Base-by-base conservation (phyloP, 1,284 basidiomycete species). In the Hymenochaete sp. region DNA sequence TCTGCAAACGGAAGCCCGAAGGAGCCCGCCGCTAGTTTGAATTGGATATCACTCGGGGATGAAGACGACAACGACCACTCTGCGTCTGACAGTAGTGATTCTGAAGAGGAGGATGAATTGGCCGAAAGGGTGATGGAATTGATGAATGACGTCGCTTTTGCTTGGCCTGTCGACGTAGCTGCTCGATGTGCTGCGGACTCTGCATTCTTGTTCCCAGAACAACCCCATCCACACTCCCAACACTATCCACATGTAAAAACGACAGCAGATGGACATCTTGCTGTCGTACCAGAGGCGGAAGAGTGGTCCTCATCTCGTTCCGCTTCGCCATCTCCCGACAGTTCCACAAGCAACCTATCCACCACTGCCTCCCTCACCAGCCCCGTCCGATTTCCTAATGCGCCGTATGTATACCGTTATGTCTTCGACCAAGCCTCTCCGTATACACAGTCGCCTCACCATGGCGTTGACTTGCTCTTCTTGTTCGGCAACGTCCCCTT, bases 361-460 rank as follows among this genome's bases (percentile, higher is more conserved):
- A 18, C 38, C 9, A n/a, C 36, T 21, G 13, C 14, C 14, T 5
- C 14, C 8, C 5, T 19, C 13, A n/a, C 36, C 25, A n/a, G 21
- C 14, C 5, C 14, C 8, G 5, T 19, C 13, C 36, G 45, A 16
- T 39, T 28, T 18, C 6, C 41, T 10, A 47, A 51, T 27, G 45
- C 49, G 4, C 49, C 49, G 3, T 44, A 71, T 16, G 79, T 84
- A 2, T 86, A 77, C 75, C 70, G 83, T 44, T 86, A 82, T 56
- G 74, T 83, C 19, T 86, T 86, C 55, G 82, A 86, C 61, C 83
- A 86, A 61, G 83, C 84, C 53, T 73, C 78, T 2, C 79, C 81
- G 2, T 66, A 70, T 31, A 68, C 73, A 33, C 72, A 74, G 16
- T 61, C 75, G 9, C 73, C 79, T 2, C 82, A 83, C 58, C 77